These are phyloP conservation scores for Beauveria varroae DNA, from an alignment of 2,329 filamentous ascomycete genomes.

Conservation along the genomic window DNA sequence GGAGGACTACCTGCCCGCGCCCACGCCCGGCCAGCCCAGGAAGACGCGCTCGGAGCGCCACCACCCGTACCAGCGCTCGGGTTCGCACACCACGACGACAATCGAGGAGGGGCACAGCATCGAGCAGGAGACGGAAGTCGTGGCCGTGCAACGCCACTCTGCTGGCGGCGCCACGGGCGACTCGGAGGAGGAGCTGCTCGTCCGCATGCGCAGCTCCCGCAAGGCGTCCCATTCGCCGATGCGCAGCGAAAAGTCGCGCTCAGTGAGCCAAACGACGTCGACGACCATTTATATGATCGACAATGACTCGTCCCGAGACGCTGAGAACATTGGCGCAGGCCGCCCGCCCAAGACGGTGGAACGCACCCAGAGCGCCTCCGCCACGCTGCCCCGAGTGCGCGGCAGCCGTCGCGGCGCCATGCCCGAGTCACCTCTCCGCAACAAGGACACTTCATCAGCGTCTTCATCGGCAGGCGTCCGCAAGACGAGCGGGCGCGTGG, in stretches of 20 bases:
- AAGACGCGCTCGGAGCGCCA: slow-evolving; percentile 70
- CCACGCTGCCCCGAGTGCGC: slow-evolving; percentile 57
- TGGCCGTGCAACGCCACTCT: slow-evolving; percentile 54
- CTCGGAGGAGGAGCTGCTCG: slow-evolving; percentile 74
- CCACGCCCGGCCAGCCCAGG: slow-evolving; percentile 94
- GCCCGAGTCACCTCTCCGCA: slow-evolving; percentile 39
- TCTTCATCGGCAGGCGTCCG: slow-evolving; percentile 42
- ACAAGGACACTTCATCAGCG: slow-evolving; percentile 31
- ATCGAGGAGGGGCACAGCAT: slow-evolving; percentile 45
- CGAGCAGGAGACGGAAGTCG: slow-evolving; percentile 52
- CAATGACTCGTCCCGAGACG: slow-evolving; percentile 62
- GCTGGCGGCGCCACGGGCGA: slow-evolving; percentile 48
- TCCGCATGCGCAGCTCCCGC: slow-evolving; percentile 63
- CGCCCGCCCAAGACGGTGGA: slow-evolving; percentile 55
- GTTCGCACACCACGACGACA: slow-evolving; percentile 33
- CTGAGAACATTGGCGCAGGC: slow-evolving; percentile 58
- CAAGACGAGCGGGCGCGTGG: slow-evolving; percentile 60
- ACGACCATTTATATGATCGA: slow-evolving; percentile 54
- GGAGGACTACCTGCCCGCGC: slow-evolving; percentile 88
- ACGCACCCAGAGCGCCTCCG: slow-evolving; percentile 45
- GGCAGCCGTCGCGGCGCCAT: slow-evolving; percentile 44
- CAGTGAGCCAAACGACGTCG: slow-evolving; percentile 69
- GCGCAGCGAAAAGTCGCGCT: slow-evolving; percentile 55
- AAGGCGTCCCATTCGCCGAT: slow-evolving; percentile 58
- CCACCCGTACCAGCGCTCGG: slow-evolving; percentile 60